A percentile compares a stretch with the other conserved stretches of the same genome.
Evolutionary conservation across 1,284 basidiomycete species (phyloP).

Genomic region (Rhodotorula sp.): DNA sequence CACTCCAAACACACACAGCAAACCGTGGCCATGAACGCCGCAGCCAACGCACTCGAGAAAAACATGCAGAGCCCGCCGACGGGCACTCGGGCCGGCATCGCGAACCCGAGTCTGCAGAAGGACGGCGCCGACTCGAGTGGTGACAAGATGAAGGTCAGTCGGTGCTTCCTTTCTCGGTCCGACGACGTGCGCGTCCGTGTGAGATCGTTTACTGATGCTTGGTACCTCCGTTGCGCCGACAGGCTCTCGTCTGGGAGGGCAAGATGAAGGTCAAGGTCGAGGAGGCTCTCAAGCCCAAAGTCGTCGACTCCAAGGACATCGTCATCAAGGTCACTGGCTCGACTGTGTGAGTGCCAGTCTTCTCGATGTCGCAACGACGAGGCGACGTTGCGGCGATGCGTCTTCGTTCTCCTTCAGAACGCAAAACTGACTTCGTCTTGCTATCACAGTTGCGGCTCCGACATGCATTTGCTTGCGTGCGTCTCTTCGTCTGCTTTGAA

Average conservation of each 20-base stretch:
- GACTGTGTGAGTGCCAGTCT: conserved; percentile 54
- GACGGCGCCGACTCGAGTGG: conserved; percentile 29
- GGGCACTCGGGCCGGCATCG: background rate
- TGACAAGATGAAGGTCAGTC: conserved; percentile 38
- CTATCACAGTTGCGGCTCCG: conserved; percentile 47
- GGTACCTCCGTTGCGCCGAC: background rate
- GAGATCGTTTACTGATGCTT: too few species aligned
- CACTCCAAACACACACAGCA: background rate
- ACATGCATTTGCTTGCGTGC: conserved; percentile 58
- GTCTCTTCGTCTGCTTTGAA: conserved; percentile 48
- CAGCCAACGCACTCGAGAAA: conserved; percentile 21
- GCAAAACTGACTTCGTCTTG: background rate
- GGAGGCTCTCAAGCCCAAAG: conserved; percentile 54
- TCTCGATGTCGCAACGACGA: background rate
- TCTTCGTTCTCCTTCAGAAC: background rate
- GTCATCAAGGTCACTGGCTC: conserved; percentile 64
- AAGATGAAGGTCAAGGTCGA: conserved; percentile 51
- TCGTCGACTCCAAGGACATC: conserved; percentile 65
- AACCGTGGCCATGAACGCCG: conserved; percentile 25
- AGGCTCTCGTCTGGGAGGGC: conserved; percentile 69
- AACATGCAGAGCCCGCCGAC: background rate
- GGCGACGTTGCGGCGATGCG: background rate
- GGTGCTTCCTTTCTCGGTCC: background rate
- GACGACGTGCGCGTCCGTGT: background rate
- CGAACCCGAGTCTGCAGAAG: conserved; percentile 28